Base-by-base conservation (phyloP, 2,329 filamentous ascomycete species). In the Talaromyces sp. region DNA sequence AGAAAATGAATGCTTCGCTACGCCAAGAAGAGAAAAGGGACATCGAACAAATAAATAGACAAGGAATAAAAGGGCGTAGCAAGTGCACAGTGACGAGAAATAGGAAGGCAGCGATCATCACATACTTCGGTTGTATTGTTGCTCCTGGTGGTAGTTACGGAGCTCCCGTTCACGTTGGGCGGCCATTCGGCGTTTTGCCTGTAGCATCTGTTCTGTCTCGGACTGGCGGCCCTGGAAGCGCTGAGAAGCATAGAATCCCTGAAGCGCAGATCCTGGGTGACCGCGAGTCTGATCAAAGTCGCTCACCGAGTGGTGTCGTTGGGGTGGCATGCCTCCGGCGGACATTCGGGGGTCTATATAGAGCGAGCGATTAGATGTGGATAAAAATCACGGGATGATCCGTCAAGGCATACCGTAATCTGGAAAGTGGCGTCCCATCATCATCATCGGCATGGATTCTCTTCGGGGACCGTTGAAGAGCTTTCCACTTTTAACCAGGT, bases 141-240 rank as follows among this genome's bases (percentile, higher is more conserved):
- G 95, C 88, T 99, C 95, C 83, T 97, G 96, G 84, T 99, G 95
- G 83, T 98, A 97, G 83, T 98, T 99, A 82, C 95, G 92, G 81
- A 99, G 89, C 85, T 99, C 95, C 82, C 94, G 91, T 86, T 99
- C 95, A 82, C 95, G 92, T 84, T 98, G 95, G 79, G 95, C 95
- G 76, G 95, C 95, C 92, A 98, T 96, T 85, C 94, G 91, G 84
- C 95, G 92, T 87, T 98, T 98, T 75, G 93, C 93, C 88, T 98
- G 95, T 86, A 97, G 92, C 88, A 97, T 92, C 83, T 97, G 93
- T 83, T 98, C 95, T 80, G 93, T 92, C 84, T 98, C 95, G 84
- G 86, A 93, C 82, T 86, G 92, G 82, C 84, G 92, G 84, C 84
- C 88, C 81, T 94, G 92, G 81, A 96, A 95, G 76, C 94, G 91